Evolutionary conservation across 2,329 filamentous ascomycete genomes (phyloP).

Genomic region (Juglanconis oblonga): DNA sequence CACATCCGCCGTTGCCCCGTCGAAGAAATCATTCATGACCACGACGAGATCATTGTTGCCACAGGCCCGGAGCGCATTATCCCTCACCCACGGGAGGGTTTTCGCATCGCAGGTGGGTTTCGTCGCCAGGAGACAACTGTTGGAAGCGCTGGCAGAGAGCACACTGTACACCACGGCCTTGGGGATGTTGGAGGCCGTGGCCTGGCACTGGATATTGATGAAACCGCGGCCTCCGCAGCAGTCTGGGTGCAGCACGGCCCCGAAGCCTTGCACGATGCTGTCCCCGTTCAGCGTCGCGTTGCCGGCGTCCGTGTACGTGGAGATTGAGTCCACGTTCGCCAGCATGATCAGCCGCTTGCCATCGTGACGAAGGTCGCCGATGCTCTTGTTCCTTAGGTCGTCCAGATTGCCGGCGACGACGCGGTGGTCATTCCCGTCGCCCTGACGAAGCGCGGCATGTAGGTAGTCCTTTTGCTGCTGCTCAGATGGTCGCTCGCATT

Average conservation of each 20-base stretch:
- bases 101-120: slow-evolving; percentile 46
- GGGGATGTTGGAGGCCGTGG: slow-evolving; percentile 47
- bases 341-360: slow-evolving; percentile 37
- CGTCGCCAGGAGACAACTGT: slow-evolving; percentile 44
- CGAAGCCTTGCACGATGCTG: slow-evolving; percentile 35
- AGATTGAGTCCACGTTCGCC: slow-evolving; percentile 34
- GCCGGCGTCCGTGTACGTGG: slow-evolving; percentile 38
- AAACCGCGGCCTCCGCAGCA: slow-evolving; percentile 33
- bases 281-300: slow-evolving; percentile 39
- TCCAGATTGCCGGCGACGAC: slow-evolving; percentile 30
- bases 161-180: slow-evolving; percentile 45
- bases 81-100: slow-evolving; percentile 43
- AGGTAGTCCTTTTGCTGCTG: slow-evolving; percentile 38
- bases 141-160: slow-evolving; percentile 40
- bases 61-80: slow-evolving; percentile 37
- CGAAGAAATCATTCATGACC: slow-evolving; percentile 50
- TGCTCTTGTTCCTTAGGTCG: slow-evolving; percentile 30
- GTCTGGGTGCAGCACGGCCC: slow-evolving; percentile 28
- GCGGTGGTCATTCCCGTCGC: slow-evolving; percentile 22
- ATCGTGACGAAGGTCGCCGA: slow-evolving; percentile 32
- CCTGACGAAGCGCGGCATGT: slow-evolving; percentile 29
- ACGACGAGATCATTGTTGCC: slow-evolving; percentile 39
- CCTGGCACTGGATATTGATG: slow-evolving; percentile 47
- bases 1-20: slow-evolving; percentile 46
- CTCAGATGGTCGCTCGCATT: slow-evolving; percentile 40